phyloP scores from a whole-genome alignment of 148 eudicot species.

The Dysphania ambrosioides region DNA sequence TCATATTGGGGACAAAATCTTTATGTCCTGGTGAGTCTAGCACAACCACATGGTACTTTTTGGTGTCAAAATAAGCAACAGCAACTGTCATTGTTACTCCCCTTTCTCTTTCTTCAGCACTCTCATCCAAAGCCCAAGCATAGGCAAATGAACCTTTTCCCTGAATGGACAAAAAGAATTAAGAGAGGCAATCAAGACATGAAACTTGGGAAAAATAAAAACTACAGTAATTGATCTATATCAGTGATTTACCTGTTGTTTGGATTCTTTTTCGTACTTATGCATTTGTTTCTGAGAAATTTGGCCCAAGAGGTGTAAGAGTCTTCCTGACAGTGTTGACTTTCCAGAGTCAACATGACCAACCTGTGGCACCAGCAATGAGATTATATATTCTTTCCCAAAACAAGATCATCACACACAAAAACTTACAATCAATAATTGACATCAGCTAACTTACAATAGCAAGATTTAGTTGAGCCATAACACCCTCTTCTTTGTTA shows the following conservation, averaged over 20 bases:
- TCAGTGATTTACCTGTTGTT: conserved; percentile 51
- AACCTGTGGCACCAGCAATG: conserved; percentile 45
- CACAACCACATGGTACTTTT: conserved; percentile 74
- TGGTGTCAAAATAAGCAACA: conserved; percentile 91
- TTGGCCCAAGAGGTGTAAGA: conserved; percentile 75
- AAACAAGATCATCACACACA: conserved; percentile 1
- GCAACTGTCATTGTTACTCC: conserved; percentile 98
- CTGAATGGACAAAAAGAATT: conserved; percentile 34
- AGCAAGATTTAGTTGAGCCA: conserved; percentile 86
- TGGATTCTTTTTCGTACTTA: conserved; percentile 87
- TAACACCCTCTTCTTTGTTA: conserved; percentile 36
- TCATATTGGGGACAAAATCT: conserved; percentile 99
- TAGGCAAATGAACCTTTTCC: conserved; percentile 97
- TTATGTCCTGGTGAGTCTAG: conserved; percentile 96
- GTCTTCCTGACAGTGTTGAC: conserved; percentile 91
- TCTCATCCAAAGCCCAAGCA: conserved; percentile 98
- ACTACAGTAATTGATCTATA: not conserved
- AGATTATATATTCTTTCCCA: conserved; percentile 1
- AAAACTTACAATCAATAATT: conserved; percentile 9
- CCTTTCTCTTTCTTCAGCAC: conserved; percentile 95
- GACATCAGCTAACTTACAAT: conserved; percentile 55
- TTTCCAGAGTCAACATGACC: conserved; percentile 99
- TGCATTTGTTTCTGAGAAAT: conserved; percentile 89
- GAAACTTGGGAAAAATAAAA: not conserved
- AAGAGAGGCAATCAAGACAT: conserved; percentile 7